A percentile compares a stretch with the other conserved stretches of the same genome.
phyloP scores from a whole-genome alignment of 2,329 filamentous ascomycete genomes.

The Fusarium burgessii region DNA sequence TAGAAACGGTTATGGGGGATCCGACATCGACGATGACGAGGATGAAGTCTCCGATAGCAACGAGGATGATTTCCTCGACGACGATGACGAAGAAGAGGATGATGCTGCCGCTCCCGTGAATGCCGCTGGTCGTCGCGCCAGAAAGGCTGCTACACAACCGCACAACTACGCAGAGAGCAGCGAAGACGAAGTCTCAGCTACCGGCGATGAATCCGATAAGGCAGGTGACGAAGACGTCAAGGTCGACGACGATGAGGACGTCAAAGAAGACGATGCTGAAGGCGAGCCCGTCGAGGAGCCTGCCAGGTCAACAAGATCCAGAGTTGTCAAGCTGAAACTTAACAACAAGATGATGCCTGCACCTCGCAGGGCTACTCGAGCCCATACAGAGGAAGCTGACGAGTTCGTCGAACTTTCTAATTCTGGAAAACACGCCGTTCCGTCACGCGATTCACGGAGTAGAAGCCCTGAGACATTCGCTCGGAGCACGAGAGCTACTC shows the following conservation, averaged over 20 bases:
- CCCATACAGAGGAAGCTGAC: slow-evolving; percentile 66
- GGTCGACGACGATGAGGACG: slow-evolving; percentile 44
- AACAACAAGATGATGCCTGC: slow-evolving; percentile 48
- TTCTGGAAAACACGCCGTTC: slow-evolving; percentile 68
- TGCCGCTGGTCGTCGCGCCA: slow-evolving; percentile 61
- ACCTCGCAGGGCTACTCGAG: slow-evolving; percentile 64
- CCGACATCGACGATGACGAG: slow-evolving; percentile 70
- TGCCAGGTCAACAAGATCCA: slow-evolving; percentile 48
- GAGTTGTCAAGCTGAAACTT: slow-evolving; percentile 61
- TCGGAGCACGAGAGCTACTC: slow-evolving; percentile 59
- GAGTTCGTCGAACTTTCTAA: slow-evolving; percentile 69
- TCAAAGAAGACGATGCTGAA: slow-evolving; percentile 46
- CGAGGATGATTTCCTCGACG: slow-evolving; percentile 62
- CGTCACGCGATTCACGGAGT: slow-evolving; percentile 64
- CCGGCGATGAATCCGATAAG: slow-evolving; percentile 47
- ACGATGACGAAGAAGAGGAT: slow-evolving; percentile 60
- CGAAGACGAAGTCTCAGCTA: slow-evolving; percentile 54
- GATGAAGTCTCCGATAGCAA: slow-evolving; percentile 67
- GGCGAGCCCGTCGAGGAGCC: slow-evolving; percentile 36
- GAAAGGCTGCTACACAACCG: slow-evolving; percentile 60
- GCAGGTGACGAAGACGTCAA: slow-evolving; percentile 45
- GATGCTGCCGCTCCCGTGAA: slow-evolving; percentile 58
- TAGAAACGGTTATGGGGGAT: slow-evolving; percentile 64
- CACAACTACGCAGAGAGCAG: slow-evolving; percentile 62
- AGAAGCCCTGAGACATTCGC: slow-evolving; percentile 66